Base-by-base conservation (phyloP, 1,284 basidiomycete genomes). In the Ceratobasidium sp. region DNA sequence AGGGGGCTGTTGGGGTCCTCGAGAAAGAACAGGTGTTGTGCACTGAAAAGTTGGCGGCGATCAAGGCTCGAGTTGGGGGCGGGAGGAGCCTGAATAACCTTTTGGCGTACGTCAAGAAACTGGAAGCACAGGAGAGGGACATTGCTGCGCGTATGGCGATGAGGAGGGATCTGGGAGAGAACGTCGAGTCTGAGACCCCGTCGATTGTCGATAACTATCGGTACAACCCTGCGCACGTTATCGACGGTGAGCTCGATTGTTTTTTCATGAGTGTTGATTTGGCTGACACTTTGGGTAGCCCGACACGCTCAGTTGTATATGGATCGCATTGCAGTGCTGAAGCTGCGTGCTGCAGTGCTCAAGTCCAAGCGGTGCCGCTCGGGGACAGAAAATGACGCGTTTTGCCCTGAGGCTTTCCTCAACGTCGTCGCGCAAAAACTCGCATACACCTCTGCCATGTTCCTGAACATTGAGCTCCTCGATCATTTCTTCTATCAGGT, bases 401-500 rank as follows among this genome's bases (percentile, higher is more conserved):
- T 98, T 79, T 99, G 98, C 81, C 98, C 98, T 0, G 98, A 99
- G 81, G 92, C 94, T 0, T 99, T 99, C 87, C 85, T 99, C 74
- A 92, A 96, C 77, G 95, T 98, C 35, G 95, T 99, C 11, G 95
- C 97, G 1, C 95, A 98, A 81, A 98, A 99, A 82, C 86, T 99
- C 43, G 95, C 97, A 0, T 93, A 96, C 80, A 98, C 96, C 0
- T 93, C 95, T 0, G 91, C 96, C 1, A 96, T 98, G 93, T 99
- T 99, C 82, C 97, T 99, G 86, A 98, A 94, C 82, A 96, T 98
- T 73, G 97, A 99, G 81, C 85, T 99, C 9, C 87, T 99, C 0
- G 94, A 96, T 79, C 96, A 98, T 79, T 99, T 99, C 87, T 98
- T 99, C 85, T 98, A 98, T 80, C 94, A 96, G 85, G 93, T 93